Evolutionary conservation across 305 asterid species (phyloP).

Genomic region (Coffea humblotiana): DNA sequence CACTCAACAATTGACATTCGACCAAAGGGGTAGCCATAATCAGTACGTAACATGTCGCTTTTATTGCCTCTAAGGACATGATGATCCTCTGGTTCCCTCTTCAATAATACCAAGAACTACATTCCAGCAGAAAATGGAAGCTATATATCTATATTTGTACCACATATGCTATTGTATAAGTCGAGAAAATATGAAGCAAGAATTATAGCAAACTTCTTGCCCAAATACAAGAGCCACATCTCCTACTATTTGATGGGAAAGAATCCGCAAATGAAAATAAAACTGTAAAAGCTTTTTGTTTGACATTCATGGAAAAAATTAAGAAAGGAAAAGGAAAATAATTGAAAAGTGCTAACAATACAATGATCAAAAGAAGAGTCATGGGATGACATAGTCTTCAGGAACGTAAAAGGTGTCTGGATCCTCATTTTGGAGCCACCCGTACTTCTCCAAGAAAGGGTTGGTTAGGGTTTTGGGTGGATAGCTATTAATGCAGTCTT

Average conservation of each 20-base stretch:
- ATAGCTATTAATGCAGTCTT: slow-evolving; percentile 46
- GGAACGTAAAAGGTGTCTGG: slow-evolving; percentile 49
- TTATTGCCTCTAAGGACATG: not conserved
- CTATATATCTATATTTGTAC: too few species aligned
- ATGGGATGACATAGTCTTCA: slow-evolving; percentile 40
- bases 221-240: not conserved
- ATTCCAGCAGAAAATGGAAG: not conserved
- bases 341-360: too few species aligned
- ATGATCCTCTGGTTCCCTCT: not conserved
- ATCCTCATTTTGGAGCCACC: slow-evolving; percentile 64
- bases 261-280: slow-evolving; percentile 5
- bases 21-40: not conserved
- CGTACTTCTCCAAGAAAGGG: slow-evolving; percentile 70
- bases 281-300: not conserved
- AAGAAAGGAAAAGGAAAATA: not conserved
- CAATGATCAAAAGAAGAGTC: slow-evolving; percentile 2
- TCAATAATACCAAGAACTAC: not conserved
- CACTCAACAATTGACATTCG: not conserved
- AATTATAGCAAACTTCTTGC: not conserved
- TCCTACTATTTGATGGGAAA: not conserved
- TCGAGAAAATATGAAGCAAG: not conserved
- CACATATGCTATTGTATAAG: too few species aligned
- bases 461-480: slow-evolving; percentile 50
- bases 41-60: not conserved
- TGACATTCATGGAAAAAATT: not conserved